Base-by-base conservation (phyloP, 163 green algal species). In the Prototheca stagnorum region DNA sequence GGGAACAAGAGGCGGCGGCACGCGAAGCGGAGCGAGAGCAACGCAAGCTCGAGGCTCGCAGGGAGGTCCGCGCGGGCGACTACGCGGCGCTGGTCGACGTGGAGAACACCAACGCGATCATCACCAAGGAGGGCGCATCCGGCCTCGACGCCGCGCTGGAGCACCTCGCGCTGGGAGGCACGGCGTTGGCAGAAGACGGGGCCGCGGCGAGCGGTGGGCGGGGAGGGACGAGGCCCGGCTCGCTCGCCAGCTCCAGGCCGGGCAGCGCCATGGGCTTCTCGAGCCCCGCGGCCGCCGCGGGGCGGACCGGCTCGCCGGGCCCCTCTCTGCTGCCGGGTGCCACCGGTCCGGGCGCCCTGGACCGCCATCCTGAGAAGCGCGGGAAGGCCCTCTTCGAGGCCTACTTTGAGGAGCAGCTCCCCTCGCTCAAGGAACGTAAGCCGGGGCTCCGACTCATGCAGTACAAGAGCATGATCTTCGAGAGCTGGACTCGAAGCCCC, bases 391-490 rank as follows among this genome's bases (percentile, higher is more conserved):
- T 64, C 1, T 81, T 48, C 43, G 54, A 61, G 24, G 63, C 53
- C 2, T 80, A 67, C 41, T 56, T 64, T 22, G 67, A 62, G 26
- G 24, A 34, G 37, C 28, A 68, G 57, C 42, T 80, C 26, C 47
- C 52, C 5, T 3, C 53, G 1, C 23, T 80, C 26, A 75, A 68
- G 45, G 34, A 60, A 42, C 47, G 70, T 17, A 77, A 71, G 47
- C 70, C 70, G 12, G 70, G 70, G 2, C 46, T 80, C 29, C 59
- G 57, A 47, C 59, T 70, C 6, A 65, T 57, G 44, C 70, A 80
- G 44, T 80, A 80, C 54, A 69, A 74, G 51, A 53, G 54, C 25
- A 68, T 68, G 53, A 57, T 77, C 1, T 80, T 64, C n/a, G 73
- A 80, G 37, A 28, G 43, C 6, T 79, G 70, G 66, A 59, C 76